Percentiles rank a stretch among this genome's conserved stretches.
Evolutionary conservation across 352 stramenopile genomes (phyloP).

Genomic region (Albugo laibachii): DNA sequence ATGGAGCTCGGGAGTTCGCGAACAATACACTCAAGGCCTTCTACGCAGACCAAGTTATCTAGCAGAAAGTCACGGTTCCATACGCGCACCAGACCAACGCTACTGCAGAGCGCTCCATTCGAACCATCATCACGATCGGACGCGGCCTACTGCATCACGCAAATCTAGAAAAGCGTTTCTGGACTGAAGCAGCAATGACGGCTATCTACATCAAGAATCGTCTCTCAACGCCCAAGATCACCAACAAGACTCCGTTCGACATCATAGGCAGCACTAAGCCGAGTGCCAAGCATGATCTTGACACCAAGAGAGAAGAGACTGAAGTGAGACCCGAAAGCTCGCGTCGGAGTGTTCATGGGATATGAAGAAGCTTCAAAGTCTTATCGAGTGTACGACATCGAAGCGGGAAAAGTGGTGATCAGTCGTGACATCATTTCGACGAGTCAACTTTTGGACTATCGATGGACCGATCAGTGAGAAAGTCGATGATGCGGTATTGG

Average conservation of each 20-base stretch:
- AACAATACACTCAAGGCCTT: constrained; percentile 5
- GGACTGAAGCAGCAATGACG: no score
- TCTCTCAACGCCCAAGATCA: no score
- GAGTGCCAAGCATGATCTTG: no score
- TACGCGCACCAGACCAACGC: constrained; percentile 7
- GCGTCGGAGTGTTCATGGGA: constrained; percentile 4
- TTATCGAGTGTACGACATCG: constrained; percentile 9
- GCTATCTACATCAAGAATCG: no score
- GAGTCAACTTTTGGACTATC: background rate
- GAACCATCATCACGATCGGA: constrained; percentile 6
- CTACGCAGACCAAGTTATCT: no score
- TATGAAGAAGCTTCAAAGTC: constrained; percentile 8
- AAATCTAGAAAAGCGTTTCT: constrained; percentile 5
- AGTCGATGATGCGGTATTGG: no score
- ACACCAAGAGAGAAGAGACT: constrained; percentile 3
- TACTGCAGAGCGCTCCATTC: constrained; percentile 5
- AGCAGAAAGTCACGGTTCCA: constrained; percentile 4
- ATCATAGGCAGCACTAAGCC: no score
- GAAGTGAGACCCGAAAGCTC: constrained; percentile 9
- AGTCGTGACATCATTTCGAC: constrained; percentile 7
- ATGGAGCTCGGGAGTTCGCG: constrained; percentile 5
- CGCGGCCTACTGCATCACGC: constrained; percentile 5
- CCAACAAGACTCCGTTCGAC: no score
- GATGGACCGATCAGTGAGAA: no score
- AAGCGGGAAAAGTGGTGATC: constrained; percentile 4